A percentile compares a stretch with the other conserved stretches of the same genome.
phyloP scores from a whole-genome alignment of 148 eudicot species.

The Arbutus unedo region DNA sequence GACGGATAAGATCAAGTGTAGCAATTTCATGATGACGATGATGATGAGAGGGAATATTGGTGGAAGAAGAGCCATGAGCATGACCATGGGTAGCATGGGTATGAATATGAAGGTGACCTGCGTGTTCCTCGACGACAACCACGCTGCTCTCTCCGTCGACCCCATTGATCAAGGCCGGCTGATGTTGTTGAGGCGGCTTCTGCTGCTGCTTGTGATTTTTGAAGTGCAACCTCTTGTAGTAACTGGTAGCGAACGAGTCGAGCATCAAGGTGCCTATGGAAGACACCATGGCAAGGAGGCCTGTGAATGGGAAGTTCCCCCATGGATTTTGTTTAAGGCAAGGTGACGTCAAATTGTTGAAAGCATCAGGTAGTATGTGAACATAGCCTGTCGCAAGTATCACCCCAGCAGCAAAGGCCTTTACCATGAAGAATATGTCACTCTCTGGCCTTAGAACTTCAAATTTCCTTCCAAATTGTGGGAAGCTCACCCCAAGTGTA shows the following conservation, averaged over 20 bases:
- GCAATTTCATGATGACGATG: not conserved
- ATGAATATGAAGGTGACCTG: conserved; percentile 48
- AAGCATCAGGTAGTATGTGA: conserved; percentile 83
- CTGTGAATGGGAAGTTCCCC: conserved; percentile 68
- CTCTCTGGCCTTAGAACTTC: conserved; percentile 37
- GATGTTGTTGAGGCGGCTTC: not conserved
- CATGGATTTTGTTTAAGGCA: conserved; percentile 51
- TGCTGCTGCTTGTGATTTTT: not conserved
- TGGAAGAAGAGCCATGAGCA: conserved; percentile 45
- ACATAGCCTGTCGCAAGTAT: conserved; percentile 78
- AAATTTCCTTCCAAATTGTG: conserved; percentile 39
- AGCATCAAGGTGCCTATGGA: conserved; percentile 68
- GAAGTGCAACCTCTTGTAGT: conserved; percentile 49
- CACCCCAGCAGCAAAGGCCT: conserved; percentile 89
- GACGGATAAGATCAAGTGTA: conserved; percentile 47
- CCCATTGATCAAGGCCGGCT: conserved; percentile 6
- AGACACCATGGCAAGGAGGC: conserved; percentile 65
- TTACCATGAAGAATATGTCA: conserved; percentile 67
- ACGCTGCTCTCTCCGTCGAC: conserved; percentile 24
- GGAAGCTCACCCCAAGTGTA: conserved; percentile 56
- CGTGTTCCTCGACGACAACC: conserved; percentile 26
- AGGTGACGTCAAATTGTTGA: conserved; percentile 53
- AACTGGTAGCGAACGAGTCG: conserved; percentile 61
- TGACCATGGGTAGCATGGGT: conserved; percentile 45
- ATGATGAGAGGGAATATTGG: not conserved